phyloP scores from a whole-genome alignment of 2,329 filamentous ascomycete genomes.

The Cryphonectria parasitica region DNA sequence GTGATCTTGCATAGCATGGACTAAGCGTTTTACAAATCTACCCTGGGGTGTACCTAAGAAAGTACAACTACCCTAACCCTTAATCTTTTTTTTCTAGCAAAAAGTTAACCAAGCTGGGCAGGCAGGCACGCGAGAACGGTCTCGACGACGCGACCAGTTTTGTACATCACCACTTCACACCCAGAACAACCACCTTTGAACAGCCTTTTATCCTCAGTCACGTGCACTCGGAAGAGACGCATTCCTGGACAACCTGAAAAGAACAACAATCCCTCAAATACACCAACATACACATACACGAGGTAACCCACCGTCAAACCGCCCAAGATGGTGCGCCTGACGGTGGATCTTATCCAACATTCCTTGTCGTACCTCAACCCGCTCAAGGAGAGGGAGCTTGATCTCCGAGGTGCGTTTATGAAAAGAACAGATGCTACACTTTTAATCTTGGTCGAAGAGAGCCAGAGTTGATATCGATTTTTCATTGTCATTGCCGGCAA shows the following conservation, averaged over 20 bases:
- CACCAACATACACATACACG: slow-evolving; percentile 15
- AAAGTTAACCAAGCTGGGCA: slow-evolving; percentile 20
- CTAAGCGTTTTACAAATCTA: no score
- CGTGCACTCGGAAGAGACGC: neutral
- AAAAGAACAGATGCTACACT: slow-evolving; percentile 98
- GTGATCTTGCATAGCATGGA: no score
- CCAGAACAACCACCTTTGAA: neutral
- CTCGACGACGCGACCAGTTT: slow-evolving; percentile 10
- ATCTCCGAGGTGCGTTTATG: slow-evolving; percentile 92
- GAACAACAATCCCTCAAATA: neutral
- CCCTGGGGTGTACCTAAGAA: neutral
- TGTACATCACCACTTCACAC: neutral
- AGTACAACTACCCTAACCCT: slow-evolving; percentile 10
- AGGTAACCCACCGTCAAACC: slow-evolving; percentile 24
- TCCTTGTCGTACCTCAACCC: slow-evolving; percentile 99
- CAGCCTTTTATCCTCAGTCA: neutral
- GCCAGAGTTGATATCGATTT: slow-evolving; percentile 80
- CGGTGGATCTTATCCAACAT: slow-evolving; percentile 88
- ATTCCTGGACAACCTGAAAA: neutral
- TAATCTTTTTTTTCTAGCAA: neutral
- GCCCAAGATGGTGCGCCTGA: slow-evolving; percentile 78
- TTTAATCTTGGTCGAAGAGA: slow-evolving; percentile 52
- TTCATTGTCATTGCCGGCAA: slow-evolving; percentile 50
- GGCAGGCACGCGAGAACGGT: slow-evolving; percentile 22
- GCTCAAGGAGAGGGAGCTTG: slow-evolving; percentile 97